Conservation (phyloP, 192 early-diverging fungal species). For the Gryganskiella cystojenkinii region DNA sequence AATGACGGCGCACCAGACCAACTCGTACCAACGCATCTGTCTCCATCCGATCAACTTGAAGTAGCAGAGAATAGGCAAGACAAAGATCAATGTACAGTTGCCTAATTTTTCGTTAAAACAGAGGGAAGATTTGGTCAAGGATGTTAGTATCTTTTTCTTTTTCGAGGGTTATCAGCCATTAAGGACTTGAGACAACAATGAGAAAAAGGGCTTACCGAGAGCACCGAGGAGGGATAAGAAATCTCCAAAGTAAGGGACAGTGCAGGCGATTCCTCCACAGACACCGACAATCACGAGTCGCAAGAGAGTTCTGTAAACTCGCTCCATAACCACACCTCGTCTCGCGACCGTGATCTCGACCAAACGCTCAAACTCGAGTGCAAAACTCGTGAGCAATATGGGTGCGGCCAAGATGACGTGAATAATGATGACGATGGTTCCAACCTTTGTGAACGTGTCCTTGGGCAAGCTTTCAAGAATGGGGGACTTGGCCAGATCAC, state of each 20-base stretch:
- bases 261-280: slow-evolving; percentile 68
- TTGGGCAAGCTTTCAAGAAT: slow-evolving; percentile 79
- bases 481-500: slow-evolving; percentile 71
- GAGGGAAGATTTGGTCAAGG: no score
- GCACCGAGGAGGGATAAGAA: slow-evolving; percentile 89
- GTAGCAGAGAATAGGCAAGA: slow-evolving; percentile 84
- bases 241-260: slow-evolving; percentile 83
- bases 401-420: slow-evolving; percentile 88
- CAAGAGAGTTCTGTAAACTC: slow-evolving; percentile 62
- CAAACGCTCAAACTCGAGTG: slow-evolving; percentile 78
- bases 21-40: slow-evolving; percentile 57
- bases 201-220: no score
- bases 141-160: no score
- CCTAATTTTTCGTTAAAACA: no score
- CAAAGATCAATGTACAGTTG: slow-evolving; percentile 84
- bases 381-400: slow-evolving; percentile 77
- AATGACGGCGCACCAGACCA: slow-evolving; percentile 63
- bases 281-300: slow-evolving; percentile 66
- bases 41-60: slow-evolving; percentile 77
- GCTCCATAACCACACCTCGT: slow-evolving; percentile 60
- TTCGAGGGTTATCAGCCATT: no score
- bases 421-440: slow-evolving; percentile 79
- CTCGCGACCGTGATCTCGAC: slow-evolving; percentile 69
- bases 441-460: slow-evolving; percentile 66
- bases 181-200: no score